Base-by-base conservation (phyloP, 805 yeast genomes). In the Suhomyces sp. region DNA sequence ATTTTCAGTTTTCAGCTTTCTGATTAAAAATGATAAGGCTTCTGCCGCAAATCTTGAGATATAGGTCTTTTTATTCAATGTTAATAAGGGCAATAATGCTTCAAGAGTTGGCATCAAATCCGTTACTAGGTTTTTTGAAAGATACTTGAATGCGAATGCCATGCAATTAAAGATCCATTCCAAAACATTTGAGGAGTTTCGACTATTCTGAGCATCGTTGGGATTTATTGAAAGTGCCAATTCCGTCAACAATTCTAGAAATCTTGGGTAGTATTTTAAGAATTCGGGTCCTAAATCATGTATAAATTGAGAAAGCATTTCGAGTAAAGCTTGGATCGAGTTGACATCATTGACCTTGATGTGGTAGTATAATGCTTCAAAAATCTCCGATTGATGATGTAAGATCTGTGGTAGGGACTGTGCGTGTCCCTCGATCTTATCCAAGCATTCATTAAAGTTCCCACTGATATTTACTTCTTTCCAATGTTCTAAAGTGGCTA, bases 271-370 rank as follows among this genome's bases (percentile, higher is more conserved):
- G 62, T 74, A 90, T 7, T 81, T 82, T 74, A 90, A 79, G 63
- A 92, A 94, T 60, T 93, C 98, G 2, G 93, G 86, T 8, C 97
- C 97, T 56, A 93, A 72, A 72, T 93, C 99, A 61, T 90, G 97
- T 41, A 91, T 85, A 60, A 94, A 87, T 63, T 91, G 96, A 0
- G 96, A 82, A 23, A 91, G 67, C 50, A 73, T 65, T 65, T 94
- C 99, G 48, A 90, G 69, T 27, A 90, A 65, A 3, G 98, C 93
- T 66, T 91, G 94, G 45, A 88, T 71, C 1, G 97, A 83, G 52
- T 86, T 73, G 22, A 78, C 77, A 64, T 94, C 96, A 55, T 85
- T 82, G 36, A 74, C 70, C 15, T 67, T 61, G 38, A 87, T 78
- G 52, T 80, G 78, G 8, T 57, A 57, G 27, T 70, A 64, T 36